Conservation (phyloP, 805 yeast genomes). For the Lipomyces orientalis region DNA sequence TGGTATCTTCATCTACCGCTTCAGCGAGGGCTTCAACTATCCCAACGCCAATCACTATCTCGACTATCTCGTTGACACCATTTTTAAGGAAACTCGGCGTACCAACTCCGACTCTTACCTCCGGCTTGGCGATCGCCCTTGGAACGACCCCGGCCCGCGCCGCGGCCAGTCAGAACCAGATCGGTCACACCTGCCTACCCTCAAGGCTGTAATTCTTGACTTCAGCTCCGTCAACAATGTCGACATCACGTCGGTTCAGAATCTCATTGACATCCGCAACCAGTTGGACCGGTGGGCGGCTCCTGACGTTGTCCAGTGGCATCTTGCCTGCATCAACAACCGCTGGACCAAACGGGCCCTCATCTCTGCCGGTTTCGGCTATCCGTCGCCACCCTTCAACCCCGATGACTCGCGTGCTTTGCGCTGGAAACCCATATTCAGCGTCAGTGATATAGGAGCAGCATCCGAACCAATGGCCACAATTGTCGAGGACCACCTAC, state of each 20-base stretch:
- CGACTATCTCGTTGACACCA: not conserved
- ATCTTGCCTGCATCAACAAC: not conserved
- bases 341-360: not conserved
- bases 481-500: not conserved
- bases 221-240: constrained; percentile 1
- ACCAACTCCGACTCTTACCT: not conserved
- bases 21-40: constrained; percentile 1
- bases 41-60: not conserved
- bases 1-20: not conserved
- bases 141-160: not conserved
- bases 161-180: not conserved
- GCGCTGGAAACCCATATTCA: not conserved
- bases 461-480: not conserved
- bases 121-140: not conserved
- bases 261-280: not conserved
- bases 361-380: not conserved
- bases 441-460: not conserved
- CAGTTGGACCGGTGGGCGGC: not conserved
- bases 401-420: not conserved
- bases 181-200: not conserved
- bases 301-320: not conserved
- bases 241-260: not conserved
- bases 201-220: not conserved
- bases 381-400: not conserved
- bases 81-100: not conserved